Conservation (phyloP, 2,329 filamentous ascomycete genomes). For the Trichoderma sp. region DNA sequence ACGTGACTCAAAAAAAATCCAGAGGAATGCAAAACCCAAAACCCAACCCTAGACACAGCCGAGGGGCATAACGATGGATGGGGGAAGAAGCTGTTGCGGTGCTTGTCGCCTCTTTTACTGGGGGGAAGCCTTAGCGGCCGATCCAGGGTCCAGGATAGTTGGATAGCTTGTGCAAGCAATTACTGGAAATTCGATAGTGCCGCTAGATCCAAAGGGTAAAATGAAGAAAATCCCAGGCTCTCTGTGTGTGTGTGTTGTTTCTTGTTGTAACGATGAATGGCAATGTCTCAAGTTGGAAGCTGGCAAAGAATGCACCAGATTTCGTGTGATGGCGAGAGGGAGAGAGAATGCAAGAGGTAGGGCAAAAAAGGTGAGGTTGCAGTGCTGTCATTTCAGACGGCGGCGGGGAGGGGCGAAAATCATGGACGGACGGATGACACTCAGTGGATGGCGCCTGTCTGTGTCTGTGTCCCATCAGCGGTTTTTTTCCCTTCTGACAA, state of each 20-base stretch:
- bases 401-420: not conserved
- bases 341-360: not conserved
- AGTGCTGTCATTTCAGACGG: not conserved
- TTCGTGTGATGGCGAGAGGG: not conserved
- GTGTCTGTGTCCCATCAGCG: not conserved
- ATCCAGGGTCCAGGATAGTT: constrained; percentile 10
- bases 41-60: not conserved
- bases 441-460: not conserved
- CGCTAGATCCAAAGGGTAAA: not conserved
- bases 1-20: not conserved
- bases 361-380: not conserved
- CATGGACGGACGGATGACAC: not conserved
- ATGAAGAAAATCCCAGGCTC: not conserved
- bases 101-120: not conserved
- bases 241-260: not conserved
- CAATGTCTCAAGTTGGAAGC: not conserved
- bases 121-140: not conserved
- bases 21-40: constrained; percentile 1
- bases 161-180: not conserved
- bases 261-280: not conserved
- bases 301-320: not conserved
- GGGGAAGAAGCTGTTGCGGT: not conserved
- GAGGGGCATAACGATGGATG: constrained; percentile 1
- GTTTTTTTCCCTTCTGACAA: not conserved
- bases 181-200: not conserved